A percentile compares a stretch with the other conserved stretches of the same genome.
These are phyloP conservation scores for Beauveria asiatica DNA, from an alignment of 2,329 filamentous ascomycete species.

Conservation along the genomic window DNA sequence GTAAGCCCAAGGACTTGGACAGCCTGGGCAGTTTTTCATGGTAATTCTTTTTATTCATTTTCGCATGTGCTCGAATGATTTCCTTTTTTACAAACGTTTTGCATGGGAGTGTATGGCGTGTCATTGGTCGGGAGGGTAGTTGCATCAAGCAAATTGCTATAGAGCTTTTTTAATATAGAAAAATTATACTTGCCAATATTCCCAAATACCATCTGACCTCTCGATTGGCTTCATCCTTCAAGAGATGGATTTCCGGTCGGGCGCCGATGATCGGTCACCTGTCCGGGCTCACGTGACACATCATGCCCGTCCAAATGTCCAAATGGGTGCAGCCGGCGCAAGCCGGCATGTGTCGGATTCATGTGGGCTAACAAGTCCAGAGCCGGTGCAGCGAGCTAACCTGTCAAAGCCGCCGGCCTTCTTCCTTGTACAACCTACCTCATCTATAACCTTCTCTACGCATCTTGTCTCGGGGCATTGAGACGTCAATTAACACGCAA, in stretches of 20 bases:
- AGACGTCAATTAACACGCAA: conserved; percentile 11
- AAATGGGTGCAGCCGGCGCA: conserved; percentile 31
- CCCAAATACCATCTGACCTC: background rate
- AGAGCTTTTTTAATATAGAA: conserved; percentile 1
- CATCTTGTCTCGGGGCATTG: conserved; percentile 18
- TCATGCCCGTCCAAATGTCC: conserved; percentile 24
- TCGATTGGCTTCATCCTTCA: background rate
- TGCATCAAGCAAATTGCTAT: conserved; percentile 8
- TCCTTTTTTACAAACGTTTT: conserved; percentile 1
- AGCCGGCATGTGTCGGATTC: conserved; percentile 28
- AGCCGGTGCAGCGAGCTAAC: background rate
- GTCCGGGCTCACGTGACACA: conserved; percentile 25
- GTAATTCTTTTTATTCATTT: background rate
- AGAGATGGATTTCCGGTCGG: conserved; percentile 7
- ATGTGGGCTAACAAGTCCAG: background rate
- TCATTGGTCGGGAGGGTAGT: background rate
- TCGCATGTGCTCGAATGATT: background rate
- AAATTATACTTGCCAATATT: background rate
- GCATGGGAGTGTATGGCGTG: conserved; percentile 10
- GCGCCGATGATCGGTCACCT: conserved; percentile 6
- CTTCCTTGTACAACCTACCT: conserved; percentile 4
- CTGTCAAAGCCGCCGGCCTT: conserved; percentile 1
- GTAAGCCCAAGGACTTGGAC: conserved; percentile 27
- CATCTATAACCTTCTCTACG: conserved; percentile 12
- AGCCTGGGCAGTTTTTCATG: background rate